Base-by-base conservation (phyloP, 176 grass and related monocot species). In the Oryza coarctata region DNA sequence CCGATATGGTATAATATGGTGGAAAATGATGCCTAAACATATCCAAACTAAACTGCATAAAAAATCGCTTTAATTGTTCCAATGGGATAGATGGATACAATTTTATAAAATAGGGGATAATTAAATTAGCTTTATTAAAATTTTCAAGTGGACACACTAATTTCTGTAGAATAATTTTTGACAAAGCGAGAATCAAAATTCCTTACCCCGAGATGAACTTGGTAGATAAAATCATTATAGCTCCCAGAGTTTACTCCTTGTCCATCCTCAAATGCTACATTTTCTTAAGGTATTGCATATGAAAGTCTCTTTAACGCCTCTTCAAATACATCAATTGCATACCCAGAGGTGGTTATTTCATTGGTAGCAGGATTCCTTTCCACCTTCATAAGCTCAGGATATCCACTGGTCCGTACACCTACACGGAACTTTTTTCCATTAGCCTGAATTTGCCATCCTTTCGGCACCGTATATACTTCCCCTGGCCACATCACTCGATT, bases 251-350 rank as follows among this genome's bases (percentile, higher is more conserved):
- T 44, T 47, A 25, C 45, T 35, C 63, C 85, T 61, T 61, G 17
- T 41, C 47, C 43, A 29, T 55, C 47, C 13, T 80, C 17, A 63
- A 84, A 84, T 30, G 75, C 47, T 65, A 87, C 75, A 84, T 87
- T 81, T 62, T 84, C 76, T 80, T 76, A 87, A 28, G 89, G 63
- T n/a, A 90, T 27, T 69, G 84, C 80, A 84, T 87, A 90, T 6
- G 84, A 80, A 30, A 90, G 60, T 63, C 13, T 26, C 30, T 75
- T 79, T 65, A 87, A 7, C 9, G 32, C 85, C 40, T 82, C 61
- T 68, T 84, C 85, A 80, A 90, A 90, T 43, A 90, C 80, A 66
- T 87, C 80, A 25, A 90, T 58, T 73, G 80, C 77, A 38, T 80
- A 90, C 1, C 90, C 90, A 58, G 39, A 75, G 10, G 83, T 73